Evolutionary conservation across 75 land plant species (phyloP), one percentile per base, ranked within the genome.

Genomic region (Selaginella moellendorffii): DNA sequence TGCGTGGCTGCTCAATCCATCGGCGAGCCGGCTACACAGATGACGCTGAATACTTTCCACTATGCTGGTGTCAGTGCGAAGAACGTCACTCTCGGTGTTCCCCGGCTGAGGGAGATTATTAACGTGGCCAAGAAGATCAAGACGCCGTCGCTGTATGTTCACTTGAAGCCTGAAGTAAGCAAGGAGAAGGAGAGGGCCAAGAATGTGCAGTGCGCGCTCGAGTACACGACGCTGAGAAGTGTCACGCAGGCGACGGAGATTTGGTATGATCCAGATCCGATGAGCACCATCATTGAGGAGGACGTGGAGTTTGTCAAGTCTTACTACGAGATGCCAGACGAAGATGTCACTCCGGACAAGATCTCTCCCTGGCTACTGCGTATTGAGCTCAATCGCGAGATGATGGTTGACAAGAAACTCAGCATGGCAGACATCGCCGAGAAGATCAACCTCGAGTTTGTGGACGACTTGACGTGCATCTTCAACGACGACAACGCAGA

Each of bases 11-110:
- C 97, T 10, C 97, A 92, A 46, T 92, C 97, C 18, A 92, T 92
- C 68, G 97, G 97, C 64, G 97, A 92, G 64, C 97, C 93, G 27
- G 97, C 97, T 25, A 92, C 97, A 9, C 93, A 92, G 77, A 92
- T 92, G 93, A 92, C 97, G 10, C 73, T 92, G 31, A 92, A 92
- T 64, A 92, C 97, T 22, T 92, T 87, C 68, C 97, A 92, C 60
- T 92, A 85, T 85, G 93, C 97, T 79, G 97, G 97, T 79, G 97
- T 92, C 2, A 87, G 89, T 81, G 97, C 97, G 1, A 92, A 92
- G 77, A 92, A 92, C 78, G 97, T 87, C 53, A 92, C 97, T 63
- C 81, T 92, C 22, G 89, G 97, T 74, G 93, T 92, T 42, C 89
- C 93, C 0, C 69, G 97, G 63, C 70, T 92, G 68, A 79, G 89